Base-by-base conservation (phyloP, 257 asterid species). In the Lantana camara region DNA sequence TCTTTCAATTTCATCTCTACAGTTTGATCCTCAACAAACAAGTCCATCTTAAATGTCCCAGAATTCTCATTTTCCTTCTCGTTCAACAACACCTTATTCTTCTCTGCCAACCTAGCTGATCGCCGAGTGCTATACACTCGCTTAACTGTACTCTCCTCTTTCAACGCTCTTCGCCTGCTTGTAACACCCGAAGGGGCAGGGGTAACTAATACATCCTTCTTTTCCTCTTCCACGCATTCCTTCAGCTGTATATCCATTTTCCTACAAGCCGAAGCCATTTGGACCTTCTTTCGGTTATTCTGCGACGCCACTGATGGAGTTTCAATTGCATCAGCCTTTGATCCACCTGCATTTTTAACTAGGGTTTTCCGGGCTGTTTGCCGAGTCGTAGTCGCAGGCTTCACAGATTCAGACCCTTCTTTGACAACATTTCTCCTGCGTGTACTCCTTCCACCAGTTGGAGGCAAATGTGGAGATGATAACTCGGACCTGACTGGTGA, bases 51-150 rank as follows among this genome's bases (percentile, higher is more conserved):
- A 13, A 59, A 27, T 44, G 54, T 10, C 55, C 63, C 74, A 13
- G 71, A 30, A 48, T 21, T 19, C 15, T 21, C 69, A 24, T 68
- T 9, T 44, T n/a, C 74, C 21, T 10, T 58, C 27, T 29, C 61
- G 63, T 41, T 52, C 45, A 24, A 12, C 17, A 57, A 53, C 57
- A 51, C 70, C 24, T 7, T 42, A n/a, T 34, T 69, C 77, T 87
- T 87, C 80, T 38, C 71, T 7, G 86, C 82, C 82, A 87, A 73
- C 79, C 96, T 87, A 21, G 69, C 73, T 6, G 98, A 92, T 53
- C 89, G 67, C 17, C 97, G 75, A 0, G 89, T 77, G 75, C 86
- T 74, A 34, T 71, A 78, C 20, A 56, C 75, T 19, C 37, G 63
- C 30, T 38, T 67, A 51, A 67, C 74, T 2, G 75, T 63, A 30